These are phyloP conservation scores for Coemansia sp. DNA, from an alignment of 192 early-diverging fungal species.

Conservation along the genomic window DNA sequence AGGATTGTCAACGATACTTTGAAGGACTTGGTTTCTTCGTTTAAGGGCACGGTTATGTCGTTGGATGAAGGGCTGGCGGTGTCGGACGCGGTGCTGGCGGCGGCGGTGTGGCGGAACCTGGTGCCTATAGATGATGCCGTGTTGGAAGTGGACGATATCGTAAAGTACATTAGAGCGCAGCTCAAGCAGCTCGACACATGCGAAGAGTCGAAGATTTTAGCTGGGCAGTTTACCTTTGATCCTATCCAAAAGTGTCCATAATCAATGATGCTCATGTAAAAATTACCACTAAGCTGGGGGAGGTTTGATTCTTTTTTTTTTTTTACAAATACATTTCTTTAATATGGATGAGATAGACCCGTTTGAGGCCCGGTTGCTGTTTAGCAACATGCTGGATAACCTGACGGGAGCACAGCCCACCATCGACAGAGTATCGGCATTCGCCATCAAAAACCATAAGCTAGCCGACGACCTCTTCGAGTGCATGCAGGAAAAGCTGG, in stretches of 20 bases:
- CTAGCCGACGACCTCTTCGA: slow-evolving; percentile 49
- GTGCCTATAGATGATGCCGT: slow-evolving; percentile 33
- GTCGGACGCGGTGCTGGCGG: slow-evolving; percentile 83
- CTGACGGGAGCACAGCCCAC: slow-evolving; percentile 46
- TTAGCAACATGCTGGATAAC: slow-evolving; percentile 54
- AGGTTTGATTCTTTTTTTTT: neutral
- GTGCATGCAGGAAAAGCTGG: slow-evolving; percentile 53
- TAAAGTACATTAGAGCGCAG: slow-evolving; percentile 28
- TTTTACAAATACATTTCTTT: neutral
- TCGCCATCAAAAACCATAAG: slow-evolving; percentile 39
- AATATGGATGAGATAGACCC: slow-evolving; percentile 54
- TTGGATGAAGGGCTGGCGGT: slow-evolving; percentile 89
- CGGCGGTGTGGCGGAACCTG: slow-evolving; percentile 78
- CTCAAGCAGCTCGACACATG: slow-evolving; percentile 27
- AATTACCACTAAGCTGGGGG: neutral
- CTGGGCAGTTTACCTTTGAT: slow-evolving; percentile 40
- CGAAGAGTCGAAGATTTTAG: slow-evolving; percentile 12
- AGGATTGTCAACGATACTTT: slow-evolving; percentile 72
- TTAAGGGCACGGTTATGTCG: slow-evolving; percentile 84
- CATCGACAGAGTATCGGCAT: slow-evolving; percentile 41
- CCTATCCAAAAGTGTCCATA: slow-evolving; percentile 7
- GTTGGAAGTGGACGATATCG: slow-evolving; percentile 25
- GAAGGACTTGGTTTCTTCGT: slow-evolving; percentile 77
- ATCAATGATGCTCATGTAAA: neutral
- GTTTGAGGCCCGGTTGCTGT: slow-evolving; percentile 51